Evolutionary conservation across 2,329 filamentous ascomycete species (phyloP).

Genomic region (Claviceps maximensis): DNA sequence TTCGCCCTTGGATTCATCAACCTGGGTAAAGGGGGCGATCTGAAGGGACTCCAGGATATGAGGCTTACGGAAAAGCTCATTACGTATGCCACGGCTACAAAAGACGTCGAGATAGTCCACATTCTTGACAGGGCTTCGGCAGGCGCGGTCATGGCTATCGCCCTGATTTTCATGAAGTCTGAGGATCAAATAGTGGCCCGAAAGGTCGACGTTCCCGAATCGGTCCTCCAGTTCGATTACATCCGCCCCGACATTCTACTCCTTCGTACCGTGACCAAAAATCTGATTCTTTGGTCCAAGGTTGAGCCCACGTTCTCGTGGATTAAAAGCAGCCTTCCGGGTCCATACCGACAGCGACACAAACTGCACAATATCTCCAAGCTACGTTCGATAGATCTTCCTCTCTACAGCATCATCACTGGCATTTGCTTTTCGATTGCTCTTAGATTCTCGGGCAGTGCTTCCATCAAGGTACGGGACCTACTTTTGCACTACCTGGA

Average conservation of each 20-base stretch:
- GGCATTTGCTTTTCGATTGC: constrained; percentile 76
- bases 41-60: constrained; percentile 89
- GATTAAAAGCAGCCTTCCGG: constrained; percentile 62
- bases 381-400: constrained; percentile 70
- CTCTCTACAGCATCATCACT: constrained; percentile 83
- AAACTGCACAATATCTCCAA: constrained; percentile 45
- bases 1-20: constrained; percentile 93
- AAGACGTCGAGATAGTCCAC: constrained; percentile 84
- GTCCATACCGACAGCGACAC: constrained; percentile 49
- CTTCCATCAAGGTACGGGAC: constrained; percentile 58
- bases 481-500: constrained; percentile 75
- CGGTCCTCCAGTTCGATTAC: constrained; percentile 85
- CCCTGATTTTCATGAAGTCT: constrained; percentile 94
- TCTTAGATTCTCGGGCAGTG: constrained; percentile 61
- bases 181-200: constrained; percentile 74
- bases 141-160: constrained; percentile 80
- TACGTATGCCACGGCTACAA: constrained; percentile 71
- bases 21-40: constrained; percentile 74
- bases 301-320: constrained; percentile 63
- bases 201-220: constrained; percentile 88
- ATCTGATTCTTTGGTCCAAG: constrained; percentile 83
- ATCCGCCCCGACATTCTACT: constrained; percentile 87
- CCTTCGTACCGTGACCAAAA: constrained; percentile 74
- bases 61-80: constrained; percentile 79
- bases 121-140: constrained; percentile 86